phyloP scores from a whole-genome alignment of 257 asterid species.

The Nicotiana undulata region DNA sequence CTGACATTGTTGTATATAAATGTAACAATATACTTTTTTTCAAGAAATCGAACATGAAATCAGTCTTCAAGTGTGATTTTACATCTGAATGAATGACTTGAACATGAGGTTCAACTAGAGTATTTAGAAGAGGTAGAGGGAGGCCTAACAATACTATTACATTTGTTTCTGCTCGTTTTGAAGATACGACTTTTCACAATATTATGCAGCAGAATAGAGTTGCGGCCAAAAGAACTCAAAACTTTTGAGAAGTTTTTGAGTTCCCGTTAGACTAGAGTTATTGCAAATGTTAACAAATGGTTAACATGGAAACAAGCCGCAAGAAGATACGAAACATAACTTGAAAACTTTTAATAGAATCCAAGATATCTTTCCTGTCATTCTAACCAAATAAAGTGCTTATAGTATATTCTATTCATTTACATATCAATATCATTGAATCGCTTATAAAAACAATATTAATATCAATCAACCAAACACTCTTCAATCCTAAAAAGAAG shows the following conservation, averaged over 20 bases:
- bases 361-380: no score
- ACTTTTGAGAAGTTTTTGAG: conserved; percentile 54
- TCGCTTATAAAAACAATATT: neutral
- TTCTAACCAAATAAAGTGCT: no score
- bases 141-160: conserved; percentile 46
- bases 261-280: conserved; percentile 41
- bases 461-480: neutral
- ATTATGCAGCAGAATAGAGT: conserved; percentile 89
- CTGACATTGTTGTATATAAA: no score
- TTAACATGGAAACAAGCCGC: neutral
- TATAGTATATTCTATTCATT: no score
- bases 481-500: neutral
- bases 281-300: neutral
- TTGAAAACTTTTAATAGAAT: no score
- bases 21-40: no score
- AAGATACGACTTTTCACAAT: conserved; percentile 82
- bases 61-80: no score
- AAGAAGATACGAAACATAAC: neutral
- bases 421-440: neutral
- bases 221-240: conserved; percentile 38
- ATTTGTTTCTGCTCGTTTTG: conserved; percentile 85
- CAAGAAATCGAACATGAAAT: no score
- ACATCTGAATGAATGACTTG: neutral
- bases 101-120: no score
- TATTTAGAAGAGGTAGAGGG: no score